These are phyloP conservation scores for Mucor irregularis DNA, from an alignment of 371 early-diverging fungal genomes.

Conservation along the genomic window DNA sequence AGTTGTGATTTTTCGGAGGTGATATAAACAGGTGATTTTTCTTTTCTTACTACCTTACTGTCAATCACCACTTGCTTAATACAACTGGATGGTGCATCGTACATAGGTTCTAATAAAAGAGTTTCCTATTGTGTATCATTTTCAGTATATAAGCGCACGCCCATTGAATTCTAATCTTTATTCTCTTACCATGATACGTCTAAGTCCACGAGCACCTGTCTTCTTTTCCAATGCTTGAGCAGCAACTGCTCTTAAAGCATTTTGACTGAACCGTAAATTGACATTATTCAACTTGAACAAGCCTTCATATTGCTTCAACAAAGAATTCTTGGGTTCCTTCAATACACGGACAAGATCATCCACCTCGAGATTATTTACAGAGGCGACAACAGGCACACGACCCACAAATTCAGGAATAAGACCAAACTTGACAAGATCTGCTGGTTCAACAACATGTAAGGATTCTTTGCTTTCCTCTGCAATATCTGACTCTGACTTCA, in stretches of 20 bases:
- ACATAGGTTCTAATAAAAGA: slow-evolving; percentile 79
- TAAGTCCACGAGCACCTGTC: slow-evolving; percentile 89
- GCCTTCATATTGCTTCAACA: slow-evolving; percentile 82
- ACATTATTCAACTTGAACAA: slow-evolving; percentile 68
- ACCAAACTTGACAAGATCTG: slow-evolving; percentile 85
- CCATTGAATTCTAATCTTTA: neutral
- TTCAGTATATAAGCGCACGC: neutral
- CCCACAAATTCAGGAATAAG: slow-evolving; percentile 93
- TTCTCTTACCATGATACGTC: slow-evolving; percentile 72
- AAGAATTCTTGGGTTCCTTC: slow-evolving; percentile 83
- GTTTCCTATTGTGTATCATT: slow-evolving; percentile 52
- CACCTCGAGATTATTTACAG: slow-evolving; percentile 68
- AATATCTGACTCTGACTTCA: slow-evolving; percentile 35
- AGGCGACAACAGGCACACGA: slow-evolving; percentile 85
- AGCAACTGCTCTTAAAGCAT: slow-evolving; percentile 72
- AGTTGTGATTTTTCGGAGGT: slow-evolving; percentile 19
- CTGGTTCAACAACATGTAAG: slow-evolving; percentile 22
- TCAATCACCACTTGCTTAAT: slow-evolving; percentile 72
- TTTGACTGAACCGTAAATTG: slow-evolving; percentile 71
- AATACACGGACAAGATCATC: slow-evolving; percentile 77
- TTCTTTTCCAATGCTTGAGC: slow-evolving; percentile 76
- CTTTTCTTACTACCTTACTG: slow-evolving; percentile 49
- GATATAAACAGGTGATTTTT: slow-evolving; percentile 23
- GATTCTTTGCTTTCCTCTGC: slow-evolving; percentile 10
- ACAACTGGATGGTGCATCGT: slow-evolving; percentile 75